Evolutionary conservation across 139 green algal genomes (phyloP).

Genomic region (Mesostigma viride): DNA sequence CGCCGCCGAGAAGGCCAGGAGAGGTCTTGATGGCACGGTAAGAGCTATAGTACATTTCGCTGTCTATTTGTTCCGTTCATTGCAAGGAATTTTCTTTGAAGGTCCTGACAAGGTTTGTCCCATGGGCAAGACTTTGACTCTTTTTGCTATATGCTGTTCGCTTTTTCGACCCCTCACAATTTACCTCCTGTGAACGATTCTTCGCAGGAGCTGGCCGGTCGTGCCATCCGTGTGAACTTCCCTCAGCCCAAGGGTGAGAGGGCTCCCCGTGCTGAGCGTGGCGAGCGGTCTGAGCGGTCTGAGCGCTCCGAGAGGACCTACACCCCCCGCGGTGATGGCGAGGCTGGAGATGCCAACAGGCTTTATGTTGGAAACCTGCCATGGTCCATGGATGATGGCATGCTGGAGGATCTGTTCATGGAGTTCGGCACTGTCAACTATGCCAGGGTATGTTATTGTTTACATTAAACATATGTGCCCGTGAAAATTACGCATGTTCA

Average conservation of each 20-base stretch:
- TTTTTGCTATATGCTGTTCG: no score
- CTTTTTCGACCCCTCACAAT: no score
- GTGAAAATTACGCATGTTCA: not conserved
- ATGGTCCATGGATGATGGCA: constrained; percentile 44
- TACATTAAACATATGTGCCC: not conserved
- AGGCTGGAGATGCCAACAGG: constrained; percentile 20
- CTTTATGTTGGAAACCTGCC: constrained; percentile 57
- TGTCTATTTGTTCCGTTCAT: no score
- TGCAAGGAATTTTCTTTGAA: no score
- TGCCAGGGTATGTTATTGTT: constrained; percentile 4
- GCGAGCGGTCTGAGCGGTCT: no score
- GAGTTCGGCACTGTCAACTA: constrained; percentile 48
- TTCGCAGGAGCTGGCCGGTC: constrained; percentile 24
- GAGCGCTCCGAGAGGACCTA: no score
- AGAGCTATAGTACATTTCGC: no score
- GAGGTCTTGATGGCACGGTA: constrained; percentile 19
- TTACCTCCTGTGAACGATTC: not conserved
- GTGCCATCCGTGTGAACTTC: constrained; percentile 25
- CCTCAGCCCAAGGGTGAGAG: not conserved
- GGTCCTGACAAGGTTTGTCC: no score
- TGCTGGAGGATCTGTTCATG: constrained; percentile 45
- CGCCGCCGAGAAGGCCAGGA: constrained; percentile 25
- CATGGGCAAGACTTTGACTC: no score
- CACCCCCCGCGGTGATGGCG: no score
- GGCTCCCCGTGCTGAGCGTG: no score